Evolutionary conservation across 169 alveolate species (phyloP), one percentile per base, ranked within the genome.

Genomic region (Plasmodium gonderi): DNA sequence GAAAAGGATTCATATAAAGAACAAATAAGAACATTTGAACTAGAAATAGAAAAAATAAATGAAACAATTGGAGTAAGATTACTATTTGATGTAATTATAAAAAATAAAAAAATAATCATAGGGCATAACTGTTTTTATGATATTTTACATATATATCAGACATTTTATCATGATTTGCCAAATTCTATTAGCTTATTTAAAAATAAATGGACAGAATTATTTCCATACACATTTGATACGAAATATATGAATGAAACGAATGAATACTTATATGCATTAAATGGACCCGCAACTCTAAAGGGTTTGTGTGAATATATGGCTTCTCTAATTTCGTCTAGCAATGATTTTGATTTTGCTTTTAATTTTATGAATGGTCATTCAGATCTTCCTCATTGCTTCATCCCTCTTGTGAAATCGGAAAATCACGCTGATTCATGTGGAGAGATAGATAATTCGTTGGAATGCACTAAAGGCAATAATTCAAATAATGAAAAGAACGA

Each of bases 101-200:
- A 82, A 79, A 40, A 85, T 74, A 79, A 81, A 38, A 96, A 96
- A 75, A 91, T 96, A 23, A 80, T 97, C 1, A 97, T 96, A 5
- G 98, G 98, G 60, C 98, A 97, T 94, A 96, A 96, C 94, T 97
- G 98, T 74, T 97, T 97, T 89, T 96, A 96, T 81, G 98, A 97
- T 80, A 82, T 97, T 51, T 80, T 97, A 65, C 98, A 97, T 89
- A 82, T 97, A 75, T 96, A 95, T 91, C 98, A 97, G 60, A 96
- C 97, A 33, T 96, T 96, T 82, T 96, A 94, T 91, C 96, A 96
- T 31, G 98, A 96, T 11, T 83, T 97, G 45, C 98, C 98, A 12
- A 95, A 94, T 12, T 68, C 95, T 0, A 97, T 96, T 36, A 91
- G 92, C 40, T 96, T 78, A 26, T 97, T 97, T 93, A 97, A 97